These are phyloP conservation scores for Ulota crispa DNA, from an alignment of 225 moss, liverwort and hornwort genomes.

Conservation along the genomic window DNA sequence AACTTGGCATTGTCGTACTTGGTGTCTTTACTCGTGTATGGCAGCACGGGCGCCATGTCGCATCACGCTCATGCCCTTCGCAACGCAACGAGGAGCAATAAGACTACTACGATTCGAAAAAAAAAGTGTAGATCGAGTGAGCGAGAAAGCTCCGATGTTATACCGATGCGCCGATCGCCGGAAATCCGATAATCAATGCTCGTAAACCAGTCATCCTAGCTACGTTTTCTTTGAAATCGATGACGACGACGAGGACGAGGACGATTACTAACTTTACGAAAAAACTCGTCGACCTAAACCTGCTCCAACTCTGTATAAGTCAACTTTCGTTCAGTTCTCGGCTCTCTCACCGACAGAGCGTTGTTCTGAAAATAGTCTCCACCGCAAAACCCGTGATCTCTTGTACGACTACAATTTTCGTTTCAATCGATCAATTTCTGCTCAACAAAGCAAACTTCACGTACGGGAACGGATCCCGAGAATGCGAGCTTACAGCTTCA, in stretches of 20 bases:
- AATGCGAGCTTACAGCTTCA: background rate
- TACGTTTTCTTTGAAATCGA: background rate
- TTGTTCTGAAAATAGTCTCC: background rate
- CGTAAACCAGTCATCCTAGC: background rate
- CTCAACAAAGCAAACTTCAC: background rate
- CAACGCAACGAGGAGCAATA: background rate
- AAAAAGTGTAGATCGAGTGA: background rate
- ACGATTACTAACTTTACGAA: background rate
- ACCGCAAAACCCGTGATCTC: slow-evolving; percentile 1
- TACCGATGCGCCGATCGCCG: background rate
- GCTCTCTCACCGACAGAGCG: slow-evolving; percentile 14
- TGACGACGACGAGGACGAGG: background rate
- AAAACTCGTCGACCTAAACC: slow-evolving; percentile 15
- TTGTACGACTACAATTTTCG: background rate
- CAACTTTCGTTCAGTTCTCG: background rate
- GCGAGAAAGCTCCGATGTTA: background rate
- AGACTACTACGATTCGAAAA: background rate
- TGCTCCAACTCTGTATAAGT: background rate
- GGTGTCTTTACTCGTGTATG: slow-evolving; percentile 54
- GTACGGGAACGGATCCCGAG: background rate
- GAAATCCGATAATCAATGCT: background rate
- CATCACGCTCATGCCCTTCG: slow-evolving; percentile 30
- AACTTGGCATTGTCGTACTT: slow-evolving; percentile 95
- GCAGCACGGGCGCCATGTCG: slow-evolving; percentile 58
- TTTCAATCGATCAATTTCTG: background rate